phyloP scores from a whole-genome alignment of 2,329 filamentous ascomycete genomes.

The Ophiostoma fasciatum region DNA sequence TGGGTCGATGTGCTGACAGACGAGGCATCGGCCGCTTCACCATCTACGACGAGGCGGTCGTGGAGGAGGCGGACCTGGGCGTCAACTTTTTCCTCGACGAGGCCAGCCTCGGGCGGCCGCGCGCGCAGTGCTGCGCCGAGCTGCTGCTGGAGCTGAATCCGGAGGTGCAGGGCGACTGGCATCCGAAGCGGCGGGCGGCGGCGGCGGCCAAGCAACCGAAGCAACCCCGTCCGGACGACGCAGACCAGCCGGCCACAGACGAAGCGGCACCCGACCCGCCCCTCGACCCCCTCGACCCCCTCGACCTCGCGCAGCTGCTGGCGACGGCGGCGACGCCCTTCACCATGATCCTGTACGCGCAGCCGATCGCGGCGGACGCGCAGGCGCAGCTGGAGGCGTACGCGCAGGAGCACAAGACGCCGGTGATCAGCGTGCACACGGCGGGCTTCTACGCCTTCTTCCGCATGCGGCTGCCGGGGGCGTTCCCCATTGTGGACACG shows the following conservation, averaged over 20 bases:
- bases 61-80: slow-evolving; percentile 73
- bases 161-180: slow-evolving; percentile 69
- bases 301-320: slow-evolving; percentile 21
- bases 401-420: slow-evolving; percentile 43
- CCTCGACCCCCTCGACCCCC: no score
- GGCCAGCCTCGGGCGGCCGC: slow-evolving; percentile 55
- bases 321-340: slow-evolving; percentile 25
- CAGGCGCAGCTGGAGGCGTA: slow-evolving; percentile 32
- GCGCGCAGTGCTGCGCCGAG: slow-evolving; percentile 64
- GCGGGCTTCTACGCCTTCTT: slow-evolving; percentile 86
- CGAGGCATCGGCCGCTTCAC: slow-evolving; percentile 85
- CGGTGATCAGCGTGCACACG: slow-evolving; percentile 73
- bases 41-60: slow-evolving; percentile 65
- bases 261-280: no score
- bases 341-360: slow-evolving; percentile 40
- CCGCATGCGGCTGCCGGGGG: slow-evolving; percentile 58
- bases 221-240: no score
- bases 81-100: slow-evolving; percentile 96
- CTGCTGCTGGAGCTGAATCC: slow-evolving; percentile 81
- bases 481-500: slow-evolving; percentile 87
- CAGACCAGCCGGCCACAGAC: no score
- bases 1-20: no score
- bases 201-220: no score
- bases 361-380: slow-evolving; percentile 30
- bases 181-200: no score